Percentiles rank a stretch among this genome's conserved stretches.
These are phyloP conservation scores for Taiozyma sp. DNA, from an alignment of 1,139 yeast species.

Conservation along the genomic window DNA sequence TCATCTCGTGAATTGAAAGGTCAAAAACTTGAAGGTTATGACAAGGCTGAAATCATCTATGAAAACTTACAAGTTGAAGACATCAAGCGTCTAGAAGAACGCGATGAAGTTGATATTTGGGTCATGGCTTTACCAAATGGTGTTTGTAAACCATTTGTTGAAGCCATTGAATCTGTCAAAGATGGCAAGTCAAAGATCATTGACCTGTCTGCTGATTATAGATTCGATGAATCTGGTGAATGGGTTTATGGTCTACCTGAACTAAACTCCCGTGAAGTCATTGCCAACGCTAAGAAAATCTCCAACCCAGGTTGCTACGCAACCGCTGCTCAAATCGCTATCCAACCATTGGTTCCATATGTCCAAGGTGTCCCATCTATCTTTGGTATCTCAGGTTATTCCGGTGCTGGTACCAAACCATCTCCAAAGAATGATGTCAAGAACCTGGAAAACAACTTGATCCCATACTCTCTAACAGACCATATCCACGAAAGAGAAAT, in stretches of 20 bases:
- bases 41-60: conserved; percentile 72
- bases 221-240: conserved; percentile 82
- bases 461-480: conserved; percentile 94
- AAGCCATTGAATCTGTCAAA: conserved; percentile 67
- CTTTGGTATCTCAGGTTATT: conserved; percentile 96
- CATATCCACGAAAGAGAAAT: conserved; percentile 96
- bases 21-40: conserved; percentile 80
- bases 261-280: conserved; percentile 57
- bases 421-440: conserved; percentile 89
- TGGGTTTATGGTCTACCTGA: conserved; percentile 96
- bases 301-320: conserved; percentile 99
- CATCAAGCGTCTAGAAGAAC: conserved; percentile 69
- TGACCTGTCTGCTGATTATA: conserved; percentile 92
- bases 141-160: conserved; percentile 95
- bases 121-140: conserved; percentile 99
- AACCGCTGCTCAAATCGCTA: conserved; percentile 92
- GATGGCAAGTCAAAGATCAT: conserved; percentile 69
- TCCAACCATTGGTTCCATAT: conserved; percentile 73
- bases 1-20: conserved; percentile 95
- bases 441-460: conserved; percentile 71
- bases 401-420: conserved; percentile 99
- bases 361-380: conserved; percentile 71
- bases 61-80: conserved; percentile 88
- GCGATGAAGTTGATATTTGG: conserved; percentile 88
- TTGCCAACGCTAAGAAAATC: conserved; percentile 75